A percentile compares a stretch with the other conserved stretches of the same genome.
Evolutionary conservation across 1,284 basidiomycete species (phyloP).

Genomic region (Trichosporon asahii): DNA sequence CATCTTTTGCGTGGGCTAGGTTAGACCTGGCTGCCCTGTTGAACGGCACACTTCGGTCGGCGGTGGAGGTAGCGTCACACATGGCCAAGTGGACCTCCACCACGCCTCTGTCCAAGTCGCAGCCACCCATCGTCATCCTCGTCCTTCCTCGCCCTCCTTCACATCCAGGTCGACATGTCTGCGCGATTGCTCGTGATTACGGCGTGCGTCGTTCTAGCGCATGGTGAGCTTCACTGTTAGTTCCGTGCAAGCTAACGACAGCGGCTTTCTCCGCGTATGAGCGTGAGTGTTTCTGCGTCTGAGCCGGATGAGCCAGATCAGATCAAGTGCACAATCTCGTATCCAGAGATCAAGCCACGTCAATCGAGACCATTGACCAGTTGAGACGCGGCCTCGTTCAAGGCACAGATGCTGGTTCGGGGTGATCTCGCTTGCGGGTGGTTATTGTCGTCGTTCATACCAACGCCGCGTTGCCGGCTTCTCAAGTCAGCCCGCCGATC

Average conservation of each 20-base stretch:
- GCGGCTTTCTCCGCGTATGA: slow-evolving; percentile 52
- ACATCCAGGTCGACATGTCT: slow-evolving; percentile 10
- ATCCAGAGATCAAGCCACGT: no score
- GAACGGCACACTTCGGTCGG: neutral
- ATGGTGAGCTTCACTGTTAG: neutral
- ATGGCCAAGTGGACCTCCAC: neutral
- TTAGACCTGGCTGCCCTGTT: neutral
- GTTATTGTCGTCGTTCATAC: no score
- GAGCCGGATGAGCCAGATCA: no score
- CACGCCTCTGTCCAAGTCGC: neutral
- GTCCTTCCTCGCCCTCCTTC: neutral
- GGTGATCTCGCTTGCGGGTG: no score
- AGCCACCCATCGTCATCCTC: neutral
- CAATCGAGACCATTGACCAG: no score
- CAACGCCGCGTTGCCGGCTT: no score
- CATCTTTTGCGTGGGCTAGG: no score
- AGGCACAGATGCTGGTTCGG: no score
- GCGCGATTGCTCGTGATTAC: slow-evolving; percentile 30
- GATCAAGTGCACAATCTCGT: no score
- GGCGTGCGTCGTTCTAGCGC: slow-evolving; percentile 31
- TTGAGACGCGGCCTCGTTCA: no score
- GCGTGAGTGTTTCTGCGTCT: slow-evolving; percentile 29
- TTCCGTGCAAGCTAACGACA: slow-evolving; percentile 21
- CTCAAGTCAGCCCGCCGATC: no score
- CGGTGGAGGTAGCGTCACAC: neutral